A percentile compares a stretch with the other conserved stretches of the same genome.
These are phyloP conservation scores for Cordyceps fumosorosea DNA, from an alignment of 2,329 filamentous ascomycete genomes.

Conservation along the genomic window DNA sequence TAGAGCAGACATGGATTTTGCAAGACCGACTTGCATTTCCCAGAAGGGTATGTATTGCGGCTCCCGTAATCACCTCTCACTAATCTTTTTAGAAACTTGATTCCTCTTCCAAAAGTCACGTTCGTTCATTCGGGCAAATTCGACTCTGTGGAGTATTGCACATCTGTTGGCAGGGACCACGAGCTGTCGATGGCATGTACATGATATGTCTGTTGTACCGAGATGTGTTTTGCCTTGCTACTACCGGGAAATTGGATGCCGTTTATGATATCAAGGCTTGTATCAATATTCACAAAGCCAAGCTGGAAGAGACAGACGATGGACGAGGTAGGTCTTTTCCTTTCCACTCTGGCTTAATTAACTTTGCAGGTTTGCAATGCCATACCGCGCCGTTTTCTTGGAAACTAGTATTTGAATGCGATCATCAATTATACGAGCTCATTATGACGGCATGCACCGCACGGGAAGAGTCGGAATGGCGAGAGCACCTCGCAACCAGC, in stretches of 20 bases:
- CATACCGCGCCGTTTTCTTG: slow-evolving; percentile 81
- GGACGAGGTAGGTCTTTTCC: slow-evolving; percentile 52
- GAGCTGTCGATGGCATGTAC: slow-evolving; percentile 67
- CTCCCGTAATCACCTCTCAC: not conserved
- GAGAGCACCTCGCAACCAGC: slow-evolving; percentile 52
- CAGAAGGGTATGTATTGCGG: slow-evolving; percentile 50
- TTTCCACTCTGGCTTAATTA: not conserved
- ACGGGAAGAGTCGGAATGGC: slow-evolving; percentile 77
- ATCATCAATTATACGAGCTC: slow-evolving; percentile 72
- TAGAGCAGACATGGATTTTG: slow-evolving; percentile 78
- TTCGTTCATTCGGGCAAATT: slow-evolving; percentile 74
- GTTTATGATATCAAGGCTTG: slow-evolving; percentile 70
- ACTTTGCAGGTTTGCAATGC: slow-evolving; percentile 68
- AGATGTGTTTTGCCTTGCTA: slow-evolving; percentile 70
- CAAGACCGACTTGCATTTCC: slow-evolving; percentile 75
- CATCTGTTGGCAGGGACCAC: slow-evolving; percentile 69
- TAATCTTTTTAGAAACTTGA: slow-evolving; percentile 36
- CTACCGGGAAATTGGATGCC: slow-evolving; percentile 54
- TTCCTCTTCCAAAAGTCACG: slow-evolving; percentile 53
- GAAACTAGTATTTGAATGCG: slow-evolving; percentile 81
- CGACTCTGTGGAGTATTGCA: slow-evolving; percentile 77
- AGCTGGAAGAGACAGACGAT: slow-evolving; percentile 67
- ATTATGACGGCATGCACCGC: slow-evolving; percentile 80
- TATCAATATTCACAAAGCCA: slow-evolving; percentile 59
- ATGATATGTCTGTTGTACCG: slow-evolving; percentile 82